Percentiles rank a stretch among this genome's conserved stretches.
Evolutionary conservation across 495 filamentous ascomycete species (phyloP).

Genomic region (Amphirosellinia nigrospora): DNA sequence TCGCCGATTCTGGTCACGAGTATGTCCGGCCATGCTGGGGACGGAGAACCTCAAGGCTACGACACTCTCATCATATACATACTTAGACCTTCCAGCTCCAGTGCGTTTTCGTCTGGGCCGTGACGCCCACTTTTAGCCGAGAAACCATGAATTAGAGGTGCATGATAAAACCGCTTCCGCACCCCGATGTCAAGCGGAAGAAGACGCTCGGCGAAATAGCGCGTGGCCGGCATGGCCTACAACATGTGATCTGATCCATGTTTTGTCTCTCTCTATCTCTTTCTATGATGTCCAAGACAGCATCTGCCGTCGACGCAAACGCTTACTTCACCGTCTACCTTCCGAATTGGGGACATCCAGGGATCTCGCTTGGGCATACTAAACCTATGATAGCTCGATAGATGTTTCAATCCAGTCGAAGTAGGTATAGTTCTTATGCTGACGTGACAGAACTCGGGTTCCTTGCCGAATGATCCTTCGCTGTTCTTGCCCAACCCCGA

Average conservation of each 20-base stretch:
- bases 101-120: neutral
- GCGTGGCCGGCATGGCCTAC: neutral
- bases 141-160: neutral
- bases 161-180: neutral
- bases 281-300: neutral
- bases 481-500: neutral
- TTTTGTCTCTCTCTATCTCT: no score
- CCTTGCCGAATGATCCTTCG: constrained; percentile 19
- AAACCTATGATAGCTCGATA: constrained; percentile 3
- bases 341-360: constrained; percentile 13
- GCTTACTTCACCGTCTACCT: constrained; percentile 12
- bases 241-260: neutral
- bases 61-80: neutral
- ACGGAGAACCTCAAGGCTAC: neutral
- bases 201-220: neutral
- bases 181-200: neutral
- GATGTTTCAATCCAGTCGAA: constrained; percentile 10
- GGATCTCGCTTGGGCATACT: constrained; percentile 15
- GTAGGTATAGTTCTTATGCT: constrained; percentile 13
- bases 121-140: neutral
- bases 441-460: constrained; percentile 17
- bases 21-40: constrained; percentile 9
- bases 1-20: constrained; percentile 16
- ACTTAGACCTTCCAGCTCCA: neutral
- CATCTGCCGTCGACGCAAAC: neutral